Conservation (phyloP, 306 rosid species). For the Cucurbita moschata region DNA sequence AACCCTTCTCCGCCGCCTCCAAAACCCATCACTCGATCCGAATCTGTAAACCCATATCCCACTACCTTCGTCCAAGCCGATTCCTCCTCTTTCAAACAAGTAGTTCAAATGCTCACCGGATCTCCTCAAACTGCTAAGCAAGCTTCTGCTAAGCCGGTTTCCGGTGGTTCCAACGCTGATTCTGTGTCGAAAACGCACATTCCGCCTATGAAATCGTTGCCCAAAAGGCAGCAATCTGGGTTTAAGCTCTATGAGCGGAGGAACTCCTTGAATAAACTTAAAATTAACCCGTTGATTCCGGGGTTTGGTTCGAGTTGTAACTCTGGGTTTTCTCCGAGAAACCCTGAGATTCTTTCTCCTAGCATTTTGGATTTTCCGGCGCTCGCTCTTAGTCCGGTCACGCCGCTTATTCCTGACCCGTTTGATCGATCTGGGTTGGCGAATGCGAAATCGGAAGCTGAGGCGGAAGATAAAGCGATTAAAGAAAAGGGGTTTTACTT, state of each 20-base stretch:
- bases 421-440: conserved; percentile 47
- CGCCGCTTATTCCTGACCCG: conserved; percentile 81
- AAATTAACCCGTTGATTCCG: conserved; percentile 52
- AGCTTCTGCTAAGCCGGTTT: conserved; percentile 12
- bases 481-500: conserved; percentile 75
- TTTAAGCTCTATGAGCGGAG: conserved; percentile 83
- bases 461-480: conserved; percentile 73
- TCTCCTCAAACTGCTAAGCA: conserved; percentile 68
- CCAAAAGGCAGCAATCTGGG: conserved; percentile 52
- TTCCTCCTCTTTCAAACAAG: conserved; percentile 80
- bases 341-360: conserved; percentile 74
- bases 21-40: conserved; percentile 70
- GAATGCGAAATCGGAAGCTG: conserved; percentile 15
- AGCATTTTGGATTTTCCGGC: conserved; percentile 82
- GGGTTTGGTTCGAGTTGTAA: conserved; percentile 11
- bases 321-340: conserved; percentile 46
- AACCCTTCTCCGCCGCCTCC: conserved; percentile 19
- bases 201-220: conserved; percentile 57
- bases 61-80: conserved; percentile 93
- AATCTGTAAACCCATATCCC: conserved; percentile 68
- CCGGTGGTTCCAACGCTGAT: conserved; percentile 16
- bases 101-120: conserved; percentile 95
- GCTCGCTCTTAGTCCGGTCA: conserved; percentile 75
- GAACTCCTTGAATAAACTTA: conserved; percentile 57
- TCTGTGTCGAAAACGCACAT: conserved; percentile 32